A percentile compares a stretch with the other conserved stretches of the same genome.
Conservation (phyloP, 164 flowering plant genomes). For the Umbellularia californica region DNA sequence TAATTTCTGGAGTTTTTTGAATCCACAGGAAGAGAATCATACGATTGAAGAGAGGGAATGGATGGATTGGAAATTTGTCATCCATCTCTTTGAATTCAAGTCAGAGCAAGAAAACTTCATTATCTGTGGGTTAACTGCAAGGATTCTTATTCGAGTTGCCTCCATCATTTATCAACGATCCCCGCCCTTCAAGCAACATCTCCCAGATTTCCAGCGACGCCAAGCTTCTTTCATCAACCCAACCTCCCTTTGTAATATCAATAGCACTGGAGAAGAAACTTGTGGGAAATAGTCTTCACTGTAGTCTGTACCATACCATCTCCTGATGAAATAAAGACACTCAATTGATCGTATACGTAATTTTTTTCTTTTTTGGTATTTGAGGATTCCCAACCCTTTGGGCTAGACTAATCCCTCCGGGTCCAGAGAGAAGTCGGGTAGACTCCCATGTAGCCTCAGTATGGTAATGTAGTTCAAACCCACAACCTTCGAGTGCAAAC, state of each 20-base stretch:
- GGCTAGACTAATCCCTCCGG: too few relatives aligned
- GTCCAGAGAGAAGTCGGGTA: too few relatives aligned
- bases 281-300: background rate
- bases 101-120: constrained; percentile 17
- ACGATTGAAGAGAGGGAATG: constrained; percentile 35
- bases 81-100: constrained; percentile 30
- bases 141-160: constrained; percentile 35
- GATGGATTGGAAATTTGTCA: constrained; percentile 27
- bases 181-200: constrained; percentile 16
- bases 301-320: too few relatives aligned
- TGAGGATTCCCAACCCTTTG: too few relatives aligned
- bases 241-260: background rate
- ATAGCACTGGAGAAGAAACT: background rate
- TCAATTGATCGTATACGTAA: too few relatives aligned
- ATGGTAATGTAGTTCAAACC: too few relatives aligned
- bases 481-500: too few relatives aligned
- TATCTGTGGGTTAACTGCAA: constrained; percentile 34
- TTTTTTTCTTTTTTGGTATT: too few relatives aligned
- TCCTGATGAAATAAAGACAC: too few relatives aligned
- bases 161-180: constrained; percentile 24
- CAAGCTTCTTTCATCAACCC: constrained; percentile 11
- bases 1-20: background rate
- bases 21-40: constrained; percentile 25
- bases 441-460: too few relatives aligned
- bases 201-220: constrained; percentile 29